These are phyloP conservation scores for Klebsormidium nitens DNA, from an alignment of 139 green algal genomes.

Conservation along the genomic window DNA sequence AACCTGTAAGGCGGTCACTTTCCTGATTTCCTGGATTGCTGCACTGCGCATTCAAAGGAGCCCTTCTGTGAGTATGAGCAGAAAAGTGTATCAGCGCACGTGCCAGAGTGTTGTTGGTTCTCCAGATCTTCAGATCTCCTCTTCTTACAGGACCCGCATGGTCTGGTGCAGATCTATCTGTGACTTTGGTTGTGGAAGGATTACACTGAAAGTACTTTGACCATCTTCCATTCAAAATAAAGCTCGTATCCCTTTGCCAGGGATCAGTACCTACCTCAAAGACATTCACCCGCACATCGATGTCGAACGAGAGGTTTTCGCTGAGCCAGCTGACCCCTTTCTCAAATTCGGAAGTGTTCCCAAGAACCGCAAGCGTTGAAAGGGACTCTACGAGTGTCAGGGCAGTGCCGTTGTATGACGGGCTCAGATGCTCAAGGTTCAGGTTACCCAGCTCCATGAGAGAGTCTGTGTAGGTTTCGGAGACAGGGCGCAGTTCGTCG, in stretches of 20 bases:
- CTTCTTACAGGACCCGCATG: too few species aligned
- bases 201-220: too few species aligned
- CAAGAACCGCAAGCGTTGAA: slow-evolving; percentile 38
- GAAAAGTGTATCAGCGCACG: too few species aligned
- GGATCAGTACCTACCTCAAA: slow-evolving; percentile 47
- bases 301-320: slow-evolving; percentile 25
- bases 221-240: too few species aligned
- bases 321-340: slow-evolving; percentile 17
- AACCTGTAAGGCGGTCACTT: too few species aligned
- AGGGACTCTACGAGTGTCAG: slow-evolving; percentile 46
- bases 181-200: too few species aligned
- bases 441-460: slow-evolving; percentile 24
- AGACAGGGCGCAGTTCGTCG: slow-evolving; percentile 29
- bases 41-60: too few species aligned
- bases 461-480: slow-evolving; percentile 24
- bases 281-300: slow-evolving; percentile 43
- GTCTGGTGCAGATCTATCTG: too few species aligned
- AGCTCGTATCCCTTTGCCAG: too few species aligned
- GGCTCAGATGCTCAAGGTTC: slow-evolving; percentile 17
- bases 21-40: too few species aligned
- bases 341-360: slow-evolving; percentile 35
- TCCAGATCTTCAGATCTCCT: too few species aligned
- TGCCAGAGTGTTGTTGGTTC: neutral
- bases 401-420: slow-evolving; percentile 26
- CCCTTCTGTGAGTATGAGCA: too few species aligned